These are phyloP conservation scores for Saprolegnia parasitica DNA, from an alignment of 352 stramenopile genomes.

Conservation along the genomic window DNA sequence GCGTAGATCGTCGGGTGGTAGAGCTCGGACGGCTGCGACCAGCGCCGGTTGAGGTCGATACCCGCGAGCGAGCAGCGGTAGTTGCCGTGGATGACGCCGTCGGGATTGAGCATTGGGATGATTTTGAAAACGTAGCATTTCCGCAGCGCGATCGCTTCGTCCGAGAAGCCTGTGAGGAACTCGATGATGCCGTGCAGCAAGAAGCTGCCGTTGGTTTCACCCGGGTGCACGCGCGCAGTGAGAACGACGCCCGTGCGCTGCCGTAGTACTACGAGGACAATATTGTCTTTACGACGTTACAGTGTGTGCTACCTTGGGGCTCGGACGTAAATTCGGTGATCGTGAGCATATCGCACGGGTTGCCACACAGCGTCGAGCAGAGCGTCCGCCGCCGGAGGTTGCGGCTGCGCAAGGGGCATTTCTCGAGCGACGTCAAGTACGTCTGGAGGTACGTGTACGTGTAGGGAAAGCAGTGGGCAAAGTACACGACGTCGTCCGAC, in stretches of 20 bases:
- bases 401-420: slow-evolving; percentile 42
- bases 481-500: slow-evolving; percentile 42
- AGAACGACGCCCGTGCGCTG: slow-evolving; percentile 65
- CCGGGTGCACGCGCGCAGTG: slow-evolving; percentile 80
- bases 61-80: slow-evolving; percentile 83
- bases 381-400: slow-evolving; percentile 59
- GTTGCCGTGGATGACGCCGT: slow-evolving; percentile 91
- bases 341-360: slow-evolving; percentile 84
- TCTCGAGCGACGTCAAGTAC: slow-evolving; percentile 50
- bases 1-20: slow-evolving; percentile 73
- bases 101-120: slow-evolving; percentile 91
- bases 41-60: slow-evolving; percentile 84
- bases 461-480: slow-evolving; percentile 83
- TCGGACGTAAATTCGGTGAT: slow-evolving; percentile 67
- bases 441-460: slow-evolving; percentile 71
- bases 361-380: slow-evolving; percentile 78
- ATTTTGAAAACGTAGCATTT: slow-evolving; percentile 86
- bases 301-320: slow-evolving; percentile 23
- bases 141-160: slow-evolving; percentile 69
- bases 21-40: slow-evolving; percentile 43
- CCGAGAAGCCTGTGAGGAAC: slow-evolving; percentile 69
- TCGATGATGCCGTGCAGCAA: slow-evolving; percentile 87
- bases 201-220: slow-evolving; percentile 86
- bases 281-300: not conserved
- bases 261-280: slow-evolving; percentile 9